These are phyloP conservation scores for Penicillium daleae DNA, from an alignment of 495 filamentous ascomycete genomes.

Conservation along the genomic window DNA sequence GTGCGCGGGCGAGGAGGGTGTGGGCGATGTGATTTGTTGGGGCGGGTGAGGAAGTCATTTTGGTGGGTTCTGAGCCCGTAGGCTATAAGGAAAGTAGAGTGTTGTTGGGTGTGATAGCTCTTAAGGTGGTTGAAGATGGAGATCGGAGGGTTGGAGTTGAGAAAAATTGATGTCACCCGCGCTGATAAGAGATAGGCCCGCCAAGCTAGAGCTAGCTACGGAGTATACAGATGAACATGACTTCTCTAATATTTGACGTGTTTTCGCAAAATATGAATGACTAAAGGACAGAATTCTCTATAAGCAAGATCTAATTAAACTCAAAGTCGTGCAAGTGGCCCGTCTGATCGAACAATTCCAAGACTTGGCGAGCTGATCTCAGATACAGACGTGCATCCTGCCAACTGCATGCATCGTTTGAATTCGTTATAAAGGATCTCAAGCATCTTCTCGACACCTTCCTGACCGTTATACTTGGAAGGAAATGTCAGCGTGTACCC, in stretches of 20 bases:
- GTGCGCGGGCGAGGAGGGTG: slow-evolving; percentile 71
- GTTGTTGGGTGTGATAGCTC: slow-evolving; percentile 4
- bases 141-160: slow-evolving; percentile 16
- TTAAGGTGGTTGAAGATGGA: slow-evolving; percentile 7
- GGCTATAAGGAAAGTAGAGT: neutral
- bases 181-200: slow-evolving; percentile 24
- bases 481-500: slow-evolving; percentile 1
- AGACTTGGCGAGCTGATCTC: slow-evolving; percentile 48
- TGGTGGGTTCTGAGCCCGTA: neutral
- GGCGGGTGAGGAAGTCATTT: slow-evolving; percentile 37
- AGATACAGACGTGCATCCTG: slow-evolving; percentile 50
- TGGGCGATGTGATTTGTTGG: slow-evolving; percentile 58
- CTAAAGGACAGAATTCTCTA: neutral
- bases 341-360: slow-evolving; percentile 41
- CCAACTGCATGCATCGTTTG: slow-evolving; percentile 55
- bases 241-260: neutral
- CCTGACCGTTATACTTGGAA: slow-evolving; percentile 42
- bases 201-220: neutral
- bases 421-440: slow-evolving; percentile 52
- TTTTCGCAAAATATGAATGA: neutral
- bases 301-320: too few species aligned
- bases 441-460: slow-evolving; percentile 45
- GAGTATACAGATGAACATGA: neutral
- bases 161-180: slow-evolving; percentile 33
- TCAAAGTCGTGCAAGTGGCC: slow-evolving; percentile 43